Base-by-base conservation (phyloP, 2,329 filamentous ascomycete genomes). In the Claviceps sp. region DNA sequence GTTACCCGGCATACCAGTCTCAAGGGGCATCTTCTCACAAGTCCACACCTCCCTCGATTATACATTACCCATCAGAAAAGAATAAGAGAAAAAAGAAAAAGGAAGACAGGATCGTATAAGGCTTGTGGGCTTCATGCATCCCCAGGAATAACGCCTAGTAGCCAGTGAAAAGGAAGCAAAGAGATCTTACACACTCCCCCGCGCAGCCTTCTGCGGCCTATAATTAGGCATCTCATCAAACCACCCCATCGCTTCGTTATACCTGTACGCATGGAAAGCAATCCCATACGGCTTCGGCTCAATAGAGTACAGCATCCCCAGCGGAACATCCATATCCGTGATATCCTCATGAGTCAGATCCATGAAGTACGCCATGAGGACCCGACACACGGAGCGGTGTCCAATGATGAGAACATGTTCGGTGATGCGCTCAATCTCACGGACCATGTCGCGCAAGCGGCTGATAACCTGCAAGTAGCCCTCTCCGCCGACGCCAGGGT, bases 231-330 rank as follows among this genome's bases (percentile, higher is more conserved):
- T 70, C 64, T 93, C 83, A 54, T 93, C 82, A 61, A 98, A 98
- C 77, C 84, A 89, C 56, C 85, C 82, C 19, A 72, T 78, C 3
- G 77, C 73, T 56, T 87, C 80, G 64, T 95, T 87, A 71, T 95
- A 98, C 55, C 83, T 81, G 73, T 95, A 98, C 0, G 89, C 91
- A 66, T 95, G 91, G 72, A 97, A 96, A 55, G 95, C 91, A 54
- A 96, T 90, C 14, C 93, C 93, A 59, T 98, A 98, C 1, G 93
- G 93, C 75, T 96, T 96, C 38, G 93, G 93, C 68, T 98, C 91
- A 47, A 98, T 85, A 59, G 89, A 87, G 67, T 95, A 98, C 7
- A 96, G 75, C 75, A 95, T 90, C 17, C 93, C 93, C 48, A 98
- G 73, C 0, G 93, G 93, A 46, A 96, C 87, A 63, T 97, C 91